Evolutionary conservation across 768 basidiomycete species (phyloP).

Genomic region (Tulasnella sp.): DNA sequence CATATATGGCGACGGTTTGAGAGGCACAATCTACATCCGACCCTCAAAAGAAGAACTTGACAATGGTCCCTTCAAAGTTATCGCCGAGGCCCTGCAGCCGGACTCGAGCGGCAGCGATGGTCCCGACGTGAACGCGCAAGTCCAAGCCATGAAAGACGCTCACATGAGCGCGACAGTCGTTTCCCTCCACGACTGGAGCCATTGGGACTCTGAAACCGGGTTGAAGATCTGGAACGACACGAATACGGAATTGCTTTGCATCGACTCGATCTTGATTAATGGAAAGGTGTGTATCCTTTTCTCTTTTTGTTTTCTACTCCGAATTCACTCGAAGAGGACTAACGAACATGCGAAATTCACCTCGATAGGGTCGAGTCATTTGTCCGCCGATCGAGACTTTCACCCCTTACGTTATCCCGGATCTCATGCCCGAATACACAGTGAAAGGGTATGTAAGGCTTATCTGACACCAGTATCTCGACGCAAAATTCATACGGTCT

Average conservation of each 20-base stretch:
- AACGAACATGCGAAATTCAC: background rate
- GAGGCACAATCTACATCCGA: conserved; percentile 3
- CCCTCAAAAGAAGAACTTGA: background rate
- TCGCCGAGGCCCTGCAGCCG: background rate
- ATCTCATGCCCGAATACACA: background rate
- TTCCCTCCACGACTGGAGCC: background rate
- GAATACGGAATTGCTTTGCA: conserved; percentile 7
- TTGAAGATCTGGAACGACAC: conserved; percentile 12
- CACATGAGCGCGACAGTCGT: conserved; percentile 5
- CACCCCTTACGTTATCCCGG: background rate
- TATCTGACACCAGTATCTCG: background rate
- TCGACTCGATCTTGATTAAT: conserved; percentile 20
- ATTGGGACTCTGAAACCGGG: conserved; percentile 15
- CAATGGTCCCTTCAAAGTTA: background rate
- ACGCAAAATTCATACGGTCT: background rate
- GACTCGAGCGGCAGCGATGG: background rate
- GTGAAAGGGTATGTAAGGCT: conserved; percentile 13
- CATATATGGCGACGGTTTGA: conserved; percentile 18
- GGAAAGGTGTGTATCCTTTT: background rate
- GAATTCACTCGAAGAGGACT: background rate
- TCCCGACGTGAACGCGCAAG: background rate
- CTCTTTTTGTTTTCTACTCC: no score
- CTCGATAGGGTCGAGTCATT: conserved; percentile 7
- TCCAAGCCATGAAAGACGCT: conserved; percentile 11
- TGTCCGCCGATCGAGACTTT: conserved; percentile 13